These are phyloP conservation scores for Lachnellula willkommii DNA, from an alignment of 2,329 filamentous ascomycete genomes.

Conservation along the genomic window DNA sequence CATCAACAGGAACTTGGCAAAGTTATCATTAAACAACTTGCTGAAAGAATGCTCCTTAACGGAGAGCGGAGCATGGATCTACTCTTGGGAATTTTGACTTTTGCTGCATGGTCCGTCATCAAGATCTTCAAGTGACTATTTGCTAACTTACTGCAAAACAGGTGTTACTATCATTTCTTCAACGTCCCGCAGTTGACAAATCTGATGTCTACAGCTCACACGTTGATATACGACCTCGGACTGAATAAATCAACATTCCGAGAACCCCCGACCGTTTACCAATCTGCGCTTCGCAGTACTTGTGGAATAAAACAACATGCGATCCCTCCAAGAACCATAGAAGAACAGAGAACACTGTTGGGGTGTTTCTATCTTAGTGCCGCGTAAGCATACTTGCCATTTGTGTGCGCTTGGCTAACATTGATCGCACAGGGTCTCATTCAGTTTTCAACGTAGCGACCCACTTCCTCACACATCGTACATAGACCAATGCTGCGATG, in stretches of 20 bases:
- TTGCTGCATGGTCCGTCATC: conserved; percentile 15
- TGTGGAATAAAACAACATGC: neutral
- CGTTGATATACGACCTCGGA: conserved; percentile 16
- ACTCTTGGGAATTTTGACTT: conserved; percentile 13
- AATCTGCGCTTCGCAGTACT: neutral
- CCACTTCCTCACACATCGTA: conserved; percentile 10
- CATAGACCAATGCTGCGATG: conserved; percentile 15
- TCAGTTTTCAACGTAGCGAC: conserved; percentile 16
- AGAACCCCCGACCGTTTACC: neutral
- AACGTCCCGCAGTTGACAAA: conserved; percentile 11
- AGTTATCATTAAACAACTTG: conserved; percentile 12
- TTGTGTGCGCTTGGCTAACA: neutral
- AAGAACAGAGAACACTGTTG: conserved; percentile 14
- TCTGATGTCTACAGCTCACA: conserved; percentile 8
- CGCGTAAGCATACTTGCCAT: conserved; percentile 4
- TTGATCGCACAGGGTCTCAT: conserved; percentile 5
- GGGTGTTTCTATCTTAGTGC: conserved; percentile 16
- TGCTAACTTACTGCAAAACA: neutral
- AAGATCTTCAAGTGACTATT: neutral
- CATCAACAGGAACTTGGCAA: conserved; percentile 9
- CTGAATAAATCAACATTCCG: conserved; percentile 6
- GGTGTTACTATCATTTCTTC: conserved; percentile 15
- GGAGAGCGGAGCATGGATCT: conserved; percentile 17
- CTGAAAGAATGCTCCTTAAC: conserved; percentile 12
- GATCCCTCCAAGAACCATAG: conserved; percentile 3